Conservation (phyloP, 371 early-diverging fungal species). For the Nematocida major region DNA sequence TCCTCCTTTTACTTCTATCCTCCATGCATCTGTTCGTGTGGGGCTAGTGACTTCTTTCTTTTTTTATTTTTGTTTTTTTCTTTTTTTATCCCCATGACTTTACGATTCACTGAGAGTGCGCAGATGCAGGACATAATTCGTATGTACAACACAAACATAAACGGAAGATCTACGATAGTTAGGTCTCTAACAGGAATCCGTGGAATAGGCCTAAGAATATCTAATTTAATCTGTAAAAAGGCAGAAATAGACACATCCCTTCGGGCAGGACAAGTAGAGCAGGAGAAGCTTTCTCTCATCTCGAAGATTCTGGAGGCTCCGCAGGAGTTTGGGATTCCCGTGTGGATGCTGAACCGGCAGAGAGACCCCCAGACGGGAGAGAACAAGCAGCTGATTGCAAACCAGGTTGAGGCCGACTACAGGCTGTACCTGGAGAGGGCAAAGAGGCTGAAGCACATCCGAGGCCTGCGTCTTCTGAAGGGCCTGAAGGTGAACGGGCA, state of each 20-base stretch:
- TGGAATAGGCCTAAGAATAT: slow-evolving; percentile 93
- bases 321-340: slow-evolving; percentile 84
- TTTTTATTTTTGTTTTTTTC: slow-evolving; percentile 24
- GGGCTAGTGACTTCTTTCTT: not conserved
- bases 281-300: slow-evolving; percentile 80
- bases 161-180: slow-evolving; percentile 85
- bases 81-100: slow-evolving; percentile 39
- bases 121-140: slow-evolving; percentile 89
- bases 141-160: slow-evolving; percentile 97
- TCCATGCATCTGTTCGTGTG: not conserved
- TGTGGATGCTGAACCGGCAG: slow-evolving; percentile 93
- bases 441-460: slow-evolving; percentile 63
- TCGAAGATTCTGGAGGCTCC: slow-evolving; percentile 81
- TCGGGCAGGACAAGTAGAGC: slow-evolving; percentile 88
- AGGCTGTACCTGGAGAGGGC: slow-evolving; percentile 64
- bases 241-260: slow-evolving; percentile 86
- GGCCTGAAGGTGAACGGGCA: slow-evolving; percentile 83
- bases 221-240: slow-evolving; percentile 91
- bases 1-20: not conserved
- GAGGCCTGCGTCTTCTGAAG: slow-evolving; percentile 60
- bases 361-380: slow-evolving; percentile 86
- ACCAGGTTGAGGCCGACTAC: slow-evolving; percentile 70
- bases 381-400: slow-evolving; percentile 81
- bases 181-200: slow-evolving; percentile 89
- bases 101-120: slow-evolving; percentile 55